Evolutionary conservation across 2,329 filamentous ascomycete species (phyloP).

Genomic region (Leptodontidium sp.): DNA sequence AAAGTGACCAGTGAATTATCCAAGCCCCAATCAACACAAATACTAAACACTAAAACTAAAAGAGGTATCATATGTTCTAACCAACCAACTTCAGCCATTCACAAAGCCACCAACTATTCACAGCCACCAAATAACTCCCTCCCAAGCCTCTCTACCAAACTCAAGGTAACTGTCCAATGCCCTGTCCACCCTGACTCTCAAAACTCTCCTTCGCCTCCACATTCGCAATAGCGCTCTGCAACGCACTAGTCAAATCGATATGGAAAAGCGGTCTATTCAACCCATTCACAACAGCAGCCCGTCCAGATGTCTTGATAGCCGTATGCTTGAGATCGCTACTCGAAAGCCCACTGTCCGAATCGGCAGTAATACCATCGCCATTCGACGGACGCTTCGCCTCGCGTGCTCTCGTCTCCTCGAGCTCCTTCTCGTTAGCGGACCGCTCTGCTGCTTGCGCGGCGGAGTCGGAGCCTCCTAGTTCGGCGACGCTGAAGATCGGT

Average conservation of each 20-base stretch:
- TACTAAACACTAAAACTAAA: conserved; percentile 16
- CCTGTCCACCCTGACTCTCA: conserved; percentile 42
- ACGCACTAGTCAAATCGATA: conserved; percentile 85
- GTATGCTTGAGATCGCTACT: conserved; percentile 35
- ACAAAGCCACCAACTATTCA: no score
- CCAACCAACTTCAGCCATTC: background rate
- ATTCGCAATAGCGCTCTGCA: conserved; percentile 87
- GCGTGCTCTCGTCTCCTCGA: conserved; percentile 38
- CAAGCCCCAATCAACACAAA: background rate
- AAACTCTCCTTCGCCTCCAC: conserved; percentile 63
- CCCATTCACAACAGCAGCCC: conserved; percentile 78
- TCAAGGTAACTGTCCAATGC: conserved; percentile 37
- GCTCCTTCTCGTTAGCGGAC: conserved; percentile 63
- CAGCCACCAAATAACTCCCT: no score
- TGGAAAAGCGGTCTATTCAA: conserved; percentile 93
- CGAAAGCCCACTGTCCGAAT: conserved; percentile 34
- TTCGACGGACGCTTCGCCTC: conserved; percentile 41
- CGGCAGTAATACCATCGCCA: conserved; percentile 41
- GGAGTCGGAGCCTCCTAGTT: conserved; percentile 76
- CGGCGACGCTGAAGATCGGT: conserved; percentile 93
- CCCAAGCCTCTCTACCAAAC: background rate
- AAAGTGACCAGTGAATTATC: background rate
- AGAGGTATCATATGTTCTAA: conserved; percentile 31
- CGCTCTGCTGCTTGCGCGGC: conserved; percentile 74
- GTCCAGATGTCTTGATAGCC: conserved; percentile 50